These are phyloP conservation scores for Penicillium sp. DNA, from an alignment of 2,329 filamentous ascomycete genomes.

Conservation along the genomic window DNA sequence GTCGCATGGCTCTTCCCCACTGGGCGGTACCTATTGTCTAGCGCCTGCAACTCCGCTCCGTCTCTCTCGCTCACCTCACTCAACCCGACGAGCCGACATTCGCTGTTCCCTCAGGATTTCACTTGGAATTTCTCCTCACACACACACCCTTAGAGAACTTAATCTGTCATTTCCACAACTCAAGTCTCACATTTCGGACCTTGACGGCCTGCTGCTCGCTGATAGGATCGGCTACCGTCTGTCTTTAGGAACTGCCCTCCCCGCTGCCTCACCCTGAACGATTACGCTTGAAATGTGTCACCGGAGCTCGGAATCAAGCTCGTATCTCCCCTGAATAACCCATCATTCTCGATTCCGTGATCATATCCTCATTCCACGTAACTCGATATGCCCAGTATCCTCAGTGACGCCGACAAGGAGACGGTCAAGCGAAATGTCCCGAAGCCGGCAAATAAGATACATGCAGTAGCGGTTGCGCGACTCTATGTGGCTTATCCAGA, in stretches of 20 bases:
- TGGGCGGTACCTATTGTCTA: slow-evolving; percentile 15
- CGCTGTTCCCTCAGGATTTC: slow-evolving; percentile 1
- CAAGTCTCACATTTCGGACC: not conserved
- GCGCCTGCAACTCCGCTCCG: slow-evolving; percentile 15
- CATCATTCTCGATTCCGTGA: slow-evolving; percentile 11
- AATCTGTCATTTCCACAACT: not conserved
- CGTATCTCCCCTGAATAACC: not conserved
- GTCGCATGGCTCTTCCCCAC: slow-evolving; percentile 14
- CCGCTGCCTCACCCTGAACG: not conserved
- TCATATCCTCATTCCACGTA: slow-evolving; percentile 11
- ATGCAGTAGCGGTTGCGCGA: slow-evolving; percentile 88
- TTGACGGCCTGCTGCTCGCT: slow-evolving; percentile 16
- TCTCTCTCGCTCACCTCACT: not conserved
- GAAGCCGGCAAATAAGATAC: slow-evolving; percentile 95
- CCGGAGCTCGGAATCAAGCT: slow-evolving; percentile 15
- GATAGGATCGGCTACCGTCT: slow-evolving; percentile 18
- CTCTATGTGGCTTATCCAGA: slow-evolving; percentile 93
- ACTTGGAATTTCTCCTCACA: not conserved
- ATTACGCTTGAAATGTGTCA: slow-evolving; percentile 26
- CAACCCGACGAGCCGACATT: slow-evolving; percentile 18
- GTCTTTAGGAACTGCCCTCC: slow-evolving; percentile 22
- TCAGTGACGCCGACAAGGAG: slow-evolving; percentile 93
- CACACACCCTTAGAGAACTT: not conserved
- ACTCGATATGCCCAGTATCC: slow-evolving; percentile 63
- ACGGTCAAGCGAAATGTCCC: slow-evolving; percentile 93